Percentiles rank a stretch among this genome's conserved stretches.
phyloP scores from a whole-genome alignment of 768 basidiomycete genomes.

The Trametes cinnabarina region DNA sequence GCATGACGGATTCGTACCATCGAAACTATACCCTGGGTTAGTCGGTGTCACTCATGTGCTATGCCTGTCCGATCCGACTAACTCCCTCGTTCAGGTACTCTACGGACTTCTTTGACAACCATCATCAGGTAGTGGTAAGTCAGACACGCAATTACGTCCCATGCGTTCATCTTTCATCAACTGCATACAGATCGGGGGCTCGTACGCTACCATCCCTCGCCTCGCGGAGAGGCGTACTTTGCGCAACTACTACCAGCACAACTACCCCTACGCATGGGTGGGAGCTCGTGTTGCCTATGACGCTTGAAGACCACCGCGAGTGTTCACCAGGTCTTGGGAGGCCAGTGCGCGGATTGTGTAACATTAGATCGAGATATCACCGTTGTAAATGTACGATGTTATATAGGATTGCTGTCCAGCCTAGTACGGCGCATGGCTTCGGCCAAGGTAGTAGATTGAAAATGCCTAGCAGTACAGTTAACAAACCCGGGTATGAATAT shows the following conservation, averaged over 20 bases:
- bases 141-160: background rate
- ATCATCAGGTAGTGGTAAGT: slow-evolving; percentile 86
- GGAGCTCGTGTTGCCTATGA: slow-evolving; percentile 72
- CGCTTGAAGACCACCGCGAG: background rate
- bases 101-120: slow-evolving; percentile 86
- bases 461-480: no score
- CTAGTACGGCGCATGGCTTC: no score
- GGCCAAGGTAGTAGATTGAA: no score
- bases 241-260: slow-evolving; percentile 90
- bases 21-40: slow-evolving; percentile 84
- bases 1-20: slow-evolving; percentile 73
- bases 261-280: slow-evolving; percentile 88
- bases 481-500: background rate
- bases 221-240: slow-evolving; percentile 73
- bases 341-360: background rate
- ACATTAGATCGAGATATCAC: background rate
- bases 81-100: slow-evolving; percentile 53
- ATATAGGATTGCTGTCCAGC: no score
- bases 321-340: no score
- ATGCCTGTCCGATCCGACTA: background rate
- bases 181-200: slow-evolving; percentile 74
- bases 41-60: slow-evolving; percentile 6
- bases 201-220: slow-evolving; percentile 81
- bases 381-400: no score
- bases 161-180: slow-evolving; percentile 10